Percentiles rank a stretch among this genome's conserved stretches.
phyloP scores from a whole-genome alignment of 225 moss, liverwort and hornwort genomes.

The Thuidium tamariscinum region DNA sequence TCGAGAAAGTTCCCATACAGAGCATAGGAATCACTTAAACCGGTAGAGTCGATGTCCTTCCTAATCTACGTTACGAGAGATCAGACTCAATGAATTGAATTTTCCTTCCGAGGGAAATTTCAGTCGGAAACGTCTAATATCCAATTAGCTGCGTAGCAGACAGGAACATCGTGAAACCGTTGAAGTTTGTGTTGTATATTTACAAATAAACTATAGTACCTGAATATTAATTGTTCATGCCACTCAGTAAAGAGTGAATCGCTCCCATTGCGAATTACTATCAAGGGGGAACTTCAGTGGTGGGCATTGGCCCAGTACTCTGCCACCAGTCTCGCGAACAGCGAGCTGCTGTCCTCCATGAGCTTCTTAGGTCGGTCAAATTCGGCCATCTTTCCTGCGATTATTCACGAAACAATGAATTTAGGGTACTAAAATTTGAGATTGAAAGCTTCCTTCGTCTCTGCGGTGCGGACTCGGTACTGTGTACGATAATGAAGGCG shows the following conservation, averaged over 20 bases:
- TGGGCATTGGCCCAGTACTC: not conserved
- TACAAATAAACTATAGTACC: fast-evolving
- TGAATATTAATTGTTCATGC: too few species aligned
- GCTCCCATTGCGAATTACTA: not conserved
- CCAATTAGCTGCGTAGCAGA: not conserved
- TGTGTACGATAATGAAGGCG: not conserved
- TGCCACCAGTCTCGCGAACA: not conserved
- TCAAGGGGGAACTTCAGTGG: not conserved
- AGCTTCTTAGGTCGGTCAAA: not conserved
- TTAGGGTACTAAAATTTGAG: not conserved
- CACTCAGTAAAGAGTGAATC: not conserved
- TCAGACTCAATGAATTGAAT: too few species aligned
- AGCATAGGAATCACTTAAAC: too few species aligned
- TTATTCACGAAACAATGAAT: too few species aligned
- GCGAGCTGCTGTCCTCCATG: not conserved
- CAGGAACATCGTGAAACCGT: not conserved
- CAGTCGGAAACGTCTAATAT: too few species aligned
- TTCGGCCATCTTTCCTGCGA: not conserved
- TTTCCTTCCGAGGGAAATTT: not conserved
- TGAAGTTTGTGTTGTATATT: too few species aligned
- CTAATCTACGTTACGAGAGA: too few species aligned
- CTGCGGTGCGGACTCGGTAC: too few species aligned
- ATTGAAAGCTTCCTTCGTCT: not conserved
- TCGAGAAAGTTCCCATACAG: too few species aligned
- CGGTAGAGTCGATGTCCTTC: too few species aligned